A percentile compares a stretch with the other conserved stretches of the same genome.
Evolutionary conservation across 306 rosid species (phyloP).

Genomic region (Gleditsia sinensis): DNA sequence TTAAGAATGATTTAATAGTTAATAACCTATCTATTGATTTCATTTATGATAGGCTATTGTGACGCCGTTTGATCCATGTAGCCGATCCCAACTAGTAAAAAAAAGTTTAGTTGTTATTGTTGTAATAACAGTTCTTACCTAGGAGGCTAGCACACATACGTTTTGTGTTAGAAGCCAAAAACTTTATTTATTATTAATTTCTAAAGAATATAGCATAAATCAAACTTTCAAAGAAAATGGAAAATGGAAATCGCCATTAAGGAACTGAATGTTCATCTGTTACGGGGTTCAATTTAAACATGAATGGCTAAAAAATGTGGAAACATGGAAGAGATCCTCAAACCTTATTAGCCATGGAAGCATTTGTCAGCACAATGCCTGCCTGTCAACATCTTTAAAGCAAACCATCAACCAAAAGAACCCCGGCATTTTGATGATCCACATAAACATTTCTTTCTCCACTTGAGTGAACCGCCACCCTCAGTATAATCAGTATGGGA

Average conservation of each 20-base stretch:
- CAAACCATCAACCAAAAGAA: conserved; percentile 47
- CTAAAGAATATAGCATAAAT: conserved; percentile 1
- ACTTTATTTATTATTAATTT: not conserved
- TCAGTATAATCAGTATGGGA: conserved; percentile 35
- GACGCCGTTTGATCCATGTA: no score
- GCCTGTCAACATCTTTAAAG: conserved; percentile 15
- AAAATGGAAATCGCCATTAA: not conserved
- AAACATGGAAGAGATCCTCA: conserved; percentile 23
- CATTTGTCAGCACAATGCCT: conserved; percentile 33
- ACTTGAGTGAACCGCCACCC: conserved; percentile 39
- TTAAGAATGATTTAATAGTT: no score
- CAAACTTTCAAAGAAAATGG: not conserved
- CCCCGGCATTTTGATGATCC: conserved; percentile 56
- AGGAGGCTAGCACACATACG: no score
- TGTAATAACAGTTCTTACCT: no score
- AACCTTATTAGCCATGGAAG: conserved; percentile 34
- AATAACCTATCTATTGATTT: no score
- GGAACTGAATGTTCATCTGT: not conserved
- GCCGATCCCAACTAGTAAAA: no score
- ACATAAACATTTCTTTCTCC: conserved; percentile 63
- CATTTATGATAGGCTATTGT: no score
- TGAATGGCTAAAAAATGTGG: not conserved
- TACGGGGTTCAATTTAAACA: not conserved
- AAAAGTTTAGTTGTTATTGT: no score
- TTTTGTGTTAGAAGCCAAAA: not conserved